These are phyloP conservation scores for Nepenthes alata DNA, from an alignment of 179 eudicot species.

Conservation along the genomic window DNA sequence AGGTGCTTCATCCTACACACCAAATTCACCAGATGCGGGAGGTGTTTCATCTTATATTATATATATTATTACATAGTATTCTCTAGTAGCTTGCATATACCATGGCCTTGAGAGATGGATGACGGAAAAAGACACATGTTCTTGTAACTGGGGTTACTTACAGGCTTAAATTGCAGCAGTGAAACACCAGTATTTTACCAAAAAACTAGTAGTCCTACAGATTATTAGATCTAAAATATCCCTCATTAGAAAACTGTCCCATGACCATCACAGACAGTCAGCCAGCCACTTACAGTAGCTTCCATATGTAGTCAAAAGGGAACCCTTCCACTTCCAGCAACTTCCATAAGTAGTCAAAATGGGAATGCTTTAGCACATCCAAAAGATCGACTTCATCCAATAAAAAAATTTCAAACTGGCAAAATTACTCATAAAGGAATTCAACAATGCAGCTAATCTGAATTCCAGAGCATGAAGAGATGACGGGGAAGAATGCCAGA, in stretches of 20 bases:
- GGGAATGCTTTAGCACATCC: background rate
- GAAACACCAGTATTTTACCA: no score
- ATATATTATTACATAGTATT: background rate
- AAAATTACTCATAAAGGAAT: background rate
- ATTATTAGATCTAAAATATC: no score
- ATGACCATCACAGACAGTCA: no score
- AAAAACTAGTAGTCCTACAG: no score
- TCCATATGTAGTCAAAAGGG: background rate
- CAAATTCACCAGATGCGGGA: background rate
- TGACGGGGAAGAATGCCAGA: background rate
- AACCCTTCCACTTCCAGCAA: background rate
- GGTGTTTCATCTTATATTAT: background rate
- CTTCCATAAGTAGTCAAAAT: background rate
- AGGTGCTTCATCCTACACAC: conserved; percentile 88
- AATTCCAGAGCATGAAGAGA: background rate
- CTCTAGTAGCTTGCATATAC: no score
- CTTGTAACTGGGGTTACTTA: no score
- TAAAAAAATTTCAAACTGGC: background rate
- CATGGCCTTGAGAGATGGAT: background rate
- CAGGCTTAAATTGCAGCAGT: no score
- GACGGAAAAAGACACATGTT: no score
- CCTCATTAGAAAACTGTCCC: no score
- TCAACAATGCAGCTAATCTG: no score
- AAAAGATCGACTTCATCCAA: no score
- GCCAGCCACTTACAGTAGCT: background rate